Conservation (phyloP, 2,329 filamentous ascomycete genomes). For the Aspergillus brasiliensis region DNA sequence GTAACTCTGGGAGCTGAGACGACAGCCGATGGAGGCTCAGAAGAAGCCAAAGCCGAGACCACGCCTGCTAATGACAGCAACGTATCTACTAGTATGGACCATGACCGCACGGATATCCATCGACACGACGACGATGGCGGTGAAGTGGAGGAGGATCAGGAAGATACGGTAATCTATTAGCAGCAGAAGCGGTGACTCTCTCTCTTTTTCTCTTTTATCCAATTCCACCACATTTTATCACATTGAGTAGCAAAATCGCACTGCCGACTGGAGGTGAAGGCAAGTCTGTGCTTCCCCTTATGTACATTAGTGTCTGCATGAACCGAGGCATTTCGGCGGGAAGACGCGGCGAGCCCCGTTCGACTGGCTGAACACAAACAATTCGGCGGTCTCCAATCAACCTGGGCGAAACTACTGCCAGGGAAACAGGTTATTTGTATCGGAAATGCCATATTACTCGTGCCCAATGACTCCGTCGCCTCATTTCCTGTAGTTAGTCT, state of each 20-base stretch:
- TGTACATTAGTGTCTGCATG: slow-evolving; percentile 4
- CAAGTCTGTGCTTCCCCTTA: background rate
- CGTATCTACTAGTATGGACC: slow-evolving; percentile 28
- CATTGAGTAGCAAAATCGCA: background rate
- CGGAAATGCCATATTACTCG: background rate
- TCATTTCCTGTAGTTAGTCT: background rate
- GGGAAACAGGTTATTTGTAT: background rate
- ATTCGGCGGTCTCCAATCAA: background rate
- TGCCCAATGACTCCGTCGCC: slow-evolving; percentile 9
- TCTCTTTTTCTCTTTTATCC: background rate
- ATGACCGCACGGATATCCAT: slow-evolving; percentile 45
- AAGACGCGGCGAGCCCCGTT: background rate
- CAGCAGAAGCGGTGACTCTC: background rate
- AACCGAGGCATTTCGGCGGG: slow-evolving; percentile 19
- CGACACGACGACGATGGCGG: slow-evolving; percentile 68
- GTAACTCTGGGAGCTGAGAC: slow-evolving; percentile 30
- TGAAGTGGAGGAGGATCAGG: slow-evolving; percentile 79
- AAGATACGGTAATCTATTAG: slow-evolving; percentile 89
- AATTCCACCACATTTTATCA: background rate
- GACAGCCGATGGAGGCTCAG: slow-evolving; percentile 18
- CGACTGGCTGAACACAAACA: background rate
- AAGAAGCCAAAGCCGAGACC: slow-evolving; percentile 22
- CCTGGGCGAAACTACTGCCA: background rate
- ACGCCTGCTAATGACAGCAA: slow-evolving; percentile 32
- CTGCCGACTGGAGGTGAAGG: background rate